Base-by-base conservation (phyloP, 2,329 filamentous ascomycete genomes). In the Didymella segeticola region DNA sequence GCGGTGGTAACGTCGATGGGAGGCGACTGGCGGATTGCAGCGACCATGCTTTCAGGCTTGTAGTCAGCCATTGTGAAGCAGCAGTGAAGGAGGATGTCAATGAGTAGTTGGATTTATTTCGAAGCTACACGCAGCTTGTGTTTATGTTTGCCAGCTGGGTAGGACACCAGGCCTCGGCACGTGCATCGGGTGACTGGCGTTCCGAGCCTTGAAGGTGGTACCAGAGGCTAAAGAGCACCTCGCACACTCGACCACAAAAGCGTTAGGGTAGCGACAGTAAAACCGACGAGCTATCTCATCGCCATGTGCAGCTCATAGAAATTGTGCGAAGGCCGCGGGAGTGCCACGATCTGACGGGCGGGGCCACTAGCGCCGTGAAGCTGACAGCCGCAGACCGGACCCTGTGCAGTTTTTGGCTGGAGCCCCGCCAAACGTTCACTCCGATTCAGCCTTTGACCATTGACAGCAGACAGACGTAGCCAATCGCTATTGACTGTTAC, bases 1-100 rank as follows among this genome's bases (percentile, higher is more conserved):
- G 71, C 65, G 3, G 65, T 63, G 9, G 64, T 65, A 19, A 75
- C 41, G 56, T 76, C 73, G 51, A 77, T 58, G 8, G 75, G 75
- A 22, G 74, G 74, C 4, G 74, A 77, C 27, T 76, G 74, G 5
- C 65, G 60, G 39, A 74, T 66, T 34, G 57, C 62, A 1, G 53
- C 46, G 17, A 61, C 57, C 51, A 67, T 47, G 42, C 57, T 56
- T 45, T 64, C 56, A n/a, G 63, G 47, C 36, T 54, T 57, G 47
- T 66, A 61, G 17, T 64, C 49, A 41, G 61, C 58, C 69, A 72
- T 72, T 31, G 47, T 15, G 25, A 37, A 27, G 22, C 20, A 19
- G 17, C 9, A 19, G 22, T n/a, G 8, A 23, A 23, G 10, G 11
- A 27, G 25, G 9, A 4, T 4, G 7, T 29, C 12, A 12, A 4